Percentiles rank a stretch among this genome's conserved stretches.
phyloP scores from a whole-genome alignment of 345 rosid species.

The Syzygium oleosum region DNA sequence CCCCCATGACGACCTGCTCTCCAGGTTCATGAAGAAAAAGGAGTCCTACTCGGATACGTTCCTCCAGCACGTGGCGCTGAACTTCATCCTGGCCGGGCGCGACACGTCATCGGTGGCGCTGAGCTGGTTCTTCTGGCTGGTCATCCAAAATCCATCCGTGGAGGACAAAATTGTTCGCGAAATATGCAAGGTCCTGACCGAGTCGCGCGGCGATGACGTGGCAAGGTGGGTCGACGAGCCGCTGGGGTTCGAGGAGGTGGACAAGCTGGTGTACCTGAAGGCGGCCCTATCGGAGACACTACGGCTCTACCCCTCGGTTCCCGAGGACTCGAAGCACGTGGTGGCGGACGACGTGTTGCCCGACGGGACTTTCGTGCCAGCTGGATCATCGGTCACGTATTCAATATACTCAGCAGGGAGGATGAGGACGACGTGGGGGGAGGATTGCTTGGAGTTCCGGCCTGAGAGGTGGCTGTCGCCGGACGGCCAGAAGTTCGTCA shows the following conservation, averaged over 20 bases:
- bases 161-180: conserved; percentile 74
- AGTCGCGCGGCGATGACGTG: conserved; percentile 65
- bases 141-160: conserved; percentile 44
- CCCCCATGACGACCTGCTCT: conserved; percentile 74
- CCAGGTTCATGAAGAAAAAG: conserved; percentile 87
- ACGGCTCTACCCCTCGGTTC: conserved; percentile 88
- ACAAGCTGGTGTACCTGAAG: conserved; percentile 63
- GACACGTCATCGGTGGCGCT: conserved; percentile 94
- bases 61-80: conserved; percentile 87
- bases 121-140: conserved; percentile 89
- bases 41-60: conserved; percentile 67
- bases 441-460: conserved; percentile 69
- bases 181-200: conserved; percentile 42
- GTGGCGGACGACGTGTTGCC: conserved; percentile 71
- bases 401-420: conserved; percentile 90
- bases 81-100: conserved; percentile 93
- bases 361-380: conserved; percentile 85
- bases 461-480: conserved; percentile 88
- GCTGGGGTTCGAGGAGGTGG: conserved; percentile 61
- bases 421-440: conserved; percentile 87
- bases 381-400: conserved; percentile 85
- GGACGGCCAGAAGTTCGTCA: conserved; percentile 37
- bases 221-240: conserved; percentile 63
- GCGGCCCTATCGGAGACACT: conserved; percentile 88
- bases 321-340: conserved; percentile 82